phyloP scores from a whole-genome alignment of 2,329 filamentous ascomycete species.

The Stromatinia cepivora region DNA sequence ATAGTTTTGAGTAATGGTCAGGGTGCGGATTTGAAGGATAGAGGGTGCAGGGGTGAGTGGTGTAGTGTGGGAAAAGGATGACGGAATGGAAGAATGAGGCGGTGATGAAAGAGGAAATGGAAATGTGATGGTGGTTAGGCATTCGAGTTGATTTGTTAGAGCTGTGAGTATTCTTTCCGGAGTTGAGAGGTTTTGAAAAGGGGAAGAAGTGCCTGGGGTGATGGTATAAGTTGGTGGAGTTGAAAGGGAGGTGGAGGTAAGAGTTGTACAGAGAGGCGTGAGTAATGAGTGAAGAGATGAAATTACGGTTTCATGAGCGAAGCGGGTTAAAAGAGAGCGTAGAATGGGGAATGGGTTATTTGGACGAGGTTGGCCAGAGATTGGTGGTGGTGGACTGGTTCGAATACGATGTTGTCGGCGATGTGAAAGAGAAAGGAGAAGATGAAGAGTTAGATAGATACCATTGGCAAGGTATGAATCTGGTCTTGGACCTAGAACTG shows the following conservation, averaged over 20 bases:
- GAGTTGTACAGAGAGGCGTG: conserved; percentile 30
- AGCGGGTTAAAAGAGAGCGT: conserved; percentile 50
- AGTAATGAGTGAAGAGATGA: conserved; percentile 32
- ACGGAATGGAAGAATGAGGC: conserved; percentile 9
- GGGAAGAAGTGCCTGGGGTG: conserved; percentile 30
- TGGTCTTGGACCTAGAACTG: conserved; percentile 34
- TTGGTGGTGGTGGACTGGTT: conserved; percentile 61
- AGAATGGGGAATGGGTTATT: conserved; percentile 57
- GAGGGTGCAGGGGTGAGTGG: not conserved
- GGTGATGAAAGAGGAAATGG: conserved; percentile 37
- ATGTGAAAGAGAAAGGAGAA: conserved; percentile 79
- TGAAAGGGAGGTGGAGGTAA: conserved; percentile 34
- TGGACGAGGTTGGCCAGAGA: conserved; percentile 50
- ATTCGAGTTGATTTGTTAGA: conserved; percentile 47
- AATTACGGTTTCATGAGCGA: conserved; percentile 37
- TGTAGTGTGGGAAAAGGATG: conserved; percentile 4
- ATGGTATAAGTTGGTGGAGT: conserved; percentile 34
- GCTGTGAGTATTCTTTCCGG: conserved; percentile 45
- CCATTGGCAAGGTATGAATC: conserved; percentile 61
- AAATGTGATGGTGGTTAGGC: conserved; percentile 43
- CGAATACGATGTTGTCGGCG: conserved; percentile 70
- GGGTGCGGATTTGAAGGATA: conserved; percentile 21
- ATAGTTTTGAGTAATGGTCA: conserved; percentile 37
- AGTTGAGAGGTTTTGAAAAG: conserved; percentile 30
- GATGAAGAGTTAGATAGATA: conserved; percentile 65